A percentile compares a stretch with the other conserved stretches of the same genome.
Evolutionary conservation across 1,284 basidiomycete species (phyloP).

Genomic region (Irpex sp.): DNA sequence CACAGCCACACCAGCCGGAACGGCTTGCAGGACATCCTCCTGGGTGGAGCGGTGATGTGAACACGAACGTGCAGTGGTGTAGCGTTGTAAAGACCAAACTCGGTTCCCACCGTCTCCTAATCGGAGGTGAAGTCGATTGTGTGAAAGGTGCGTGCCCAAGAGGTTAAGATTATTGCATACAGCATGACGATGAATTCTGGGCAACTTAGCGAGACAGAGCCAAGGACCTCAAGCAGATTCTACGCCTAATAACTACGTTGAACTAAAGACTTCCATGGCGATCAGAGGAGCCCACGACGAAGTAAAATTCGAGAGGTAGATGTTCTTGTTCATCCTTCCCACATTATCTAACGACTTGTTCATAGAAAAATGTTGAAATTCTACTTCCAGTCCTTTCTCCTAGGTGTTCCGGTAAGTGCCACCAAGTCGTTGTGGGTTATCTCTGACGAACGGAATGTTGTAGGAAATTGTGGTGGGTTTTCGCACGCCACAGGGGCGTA

Average conservation of each 20-base stretch:
- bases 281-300: slow-evolving; percentile 74
- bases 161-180: neutral
- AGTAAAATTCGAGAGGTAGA: slow-evolving; percentile 78
- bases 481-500: slow-evolving; percentile 71
- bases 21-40: slow-evolving; percentile 26
- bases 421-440: slow-evolving; percentile 26
- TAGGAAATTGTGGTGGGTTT: slow-evolving; percentile 92
- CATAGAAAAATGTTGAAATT: slow-evolving; percentile 85
- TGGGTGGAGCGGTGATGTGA: slow-evolving; percentile 84
- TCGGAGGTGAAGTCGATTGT: slow-evolving; percentile 97
- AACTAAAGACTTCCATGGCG: slow-evolving; percentile 89
- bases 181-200: neutral
- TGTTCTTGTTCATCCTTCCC: slow-evolving; percentile 3
- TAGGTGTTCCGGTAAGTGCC: slow-evolving; percentile 74
- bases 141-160: slow-evolving; percentile 58
- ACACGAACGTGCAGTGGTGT: slow-evolving; percentile 97
- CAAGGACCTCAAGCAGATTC: slow-evolving; percentile 44
- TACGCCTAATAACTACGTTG: slow-evolving; percentile 53
- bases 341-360: neutral
- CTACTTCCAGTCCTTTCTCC: slow-evolving; percentile 93
- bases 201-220: neutral
- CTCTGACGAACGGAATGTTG: neutral
- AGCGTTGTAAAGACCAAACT: slow-evolving; percentile 89
- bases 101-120: slow-evolving; percentile 74
- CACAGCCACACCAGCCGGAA: slow-evolving; percentile 21